Conservation (phyloP, 2,329 filamentous ascomycete genomes). For the Ophiosphaerella korrae region DNA sequence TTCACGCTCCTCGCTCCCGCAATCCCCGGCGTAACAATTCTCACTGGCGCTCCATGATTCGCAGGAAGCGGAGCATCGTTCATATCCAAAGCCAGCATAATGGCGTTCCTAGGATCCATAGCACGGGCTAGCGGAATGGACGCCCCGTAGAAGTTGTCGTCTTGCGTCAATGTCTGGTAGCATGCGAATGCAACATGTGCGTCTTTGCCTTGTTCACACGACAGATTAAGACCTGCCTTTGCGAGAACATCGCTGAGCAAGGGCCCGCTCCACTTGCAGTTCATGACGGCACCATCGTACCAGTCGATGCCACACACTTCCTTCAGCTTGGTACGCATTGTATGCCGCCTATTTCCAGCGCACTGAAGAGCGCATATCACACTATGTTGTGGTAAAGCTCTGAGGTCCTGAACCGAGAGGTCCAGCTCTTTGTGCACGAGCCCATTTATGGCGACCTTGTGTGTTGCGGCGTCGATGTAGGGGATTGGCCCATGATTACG, state of each 20-base stretch:
- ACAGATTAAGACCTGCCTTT: conserved; percentile 50
- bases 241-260: conserved; percentile 58
- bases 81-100: conserved; percentile 49
- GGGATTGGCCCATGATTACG: conserved; percentile 63
- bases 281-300: conserved; percentile 66
- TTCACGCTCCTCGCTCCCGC: conserved; percentile 61
- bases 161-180: conserved; percentile 57
- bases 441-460: conserved; percentile 57
- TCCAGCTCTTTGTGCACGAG: conserved; percentile 51
- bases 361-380: conserved; percentile 65
- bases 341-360: conserved; percentile 65
- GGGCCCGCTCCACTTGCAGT: conserved; percentile 61
- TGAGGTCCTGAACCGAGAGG: conserved; percentile 55
- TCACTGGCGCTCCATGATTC: conserved; percentile 60
- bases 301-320: conserved; percentile 66
- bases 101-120: conserved; percentile 21
- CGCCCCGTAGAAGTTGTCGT: conserved; percentile 64
- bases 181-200: conserved; percentile 63
- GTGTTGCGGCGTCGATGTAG: conserved; percentile 49
- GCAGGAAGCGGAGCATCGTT: conserved; percentile 55
- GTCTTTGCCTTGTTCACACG: conserved; percentile 31
- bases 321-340: conserved; percentile 64
- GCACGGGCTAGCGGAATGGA: conserved; percentile 52
- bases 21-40: conserved; percentile 59
- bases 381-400: conserved; percentile 58